Base-by-base conservation (phyloP, 2,329 filamentous ascomycete genomes). In the Aspergillus uvarum region DNA sequence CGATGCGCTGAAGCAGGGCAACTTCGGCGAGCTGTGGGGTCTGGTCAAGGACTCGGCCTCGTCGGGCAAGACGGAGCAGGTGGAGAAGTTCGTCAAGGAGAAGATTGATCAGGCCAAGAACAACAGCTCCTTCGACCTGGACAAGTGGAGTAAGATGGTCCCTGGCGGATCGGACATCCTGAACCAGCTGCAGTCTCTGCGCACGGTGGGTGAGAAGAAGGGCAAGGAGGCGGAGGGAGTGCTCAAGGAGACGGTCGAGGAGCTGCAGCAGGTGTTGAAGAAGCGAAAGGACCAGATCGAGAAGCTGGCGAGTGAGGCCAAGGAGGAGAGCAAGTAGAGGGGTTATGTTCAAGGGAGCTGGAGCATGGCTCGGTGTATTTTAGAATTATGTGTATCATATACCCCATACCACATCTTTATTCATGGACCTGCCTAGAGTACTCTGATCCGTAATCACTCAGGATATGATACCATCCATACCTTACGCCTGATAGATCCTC, bases 171-270 rank as follows among this genome's bases (percentile, higher is more conserved):
- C 82, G 48, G 83, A 89, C 73, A 84, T 92, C 51, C 70, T 90
- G 38, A 81, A 85, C 38, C 89, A 90, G 76, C 72, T 92, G 56
- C 79, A 85, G 68, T 82, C 89, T 67, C 74, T 92, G 57, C 81
- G 85, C 65, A 81, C 89, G 63, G 80, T 89, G 14, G 87, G 86
- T 0, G 80, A 88, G 67, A 86, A 90, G 77, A 86, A 90, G 72
- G 86, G 85, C 53, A 81, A 86, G 5, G 87, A 92, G 73, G 88
- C 88, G 2, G 84, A 91, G 79, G 54, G 47, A n/a, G 83, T 92
- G 42, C 73, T 90, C 54, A 86, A 87, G 75, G 87, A 89, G 71
- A 88, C 89, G 0, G 79, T 90, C 52, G 82, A 70, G 16, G 67
- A 68, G 19, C 19, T 68, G 6, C 65, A 67, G 7, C 51, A 63